phyloP scores from a whole-genome alignment of 2,329 filamentous ascomycete genomes.

The Exophiala spinifera region DNA sequence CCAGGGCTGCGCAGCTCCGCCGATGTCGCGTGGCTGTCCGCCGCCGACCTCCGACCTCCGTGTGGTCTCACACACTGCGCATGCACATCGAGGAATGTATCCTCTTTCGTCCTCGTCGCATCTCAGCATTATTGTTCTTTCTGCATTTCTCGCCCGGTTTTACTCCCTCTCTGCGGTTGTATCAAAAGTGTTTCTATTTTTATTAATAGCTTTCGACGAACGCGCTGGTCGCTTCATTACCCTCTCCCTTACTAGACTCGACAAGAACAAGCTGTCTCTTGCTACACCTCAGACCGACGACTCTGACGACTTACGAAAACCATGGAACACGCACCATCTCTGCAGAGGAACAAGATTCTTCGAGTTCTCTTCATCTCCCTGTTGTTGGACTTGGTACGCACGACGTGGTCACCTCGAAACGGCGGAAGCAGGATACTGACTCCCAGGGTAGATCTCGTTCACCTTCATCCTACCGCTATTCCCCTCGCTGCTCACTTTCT shows the following conservation, averaged over 20 bases:
- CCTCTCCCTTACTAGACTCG: neutral
- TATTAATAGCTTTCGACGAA: conserved; percentile 1
- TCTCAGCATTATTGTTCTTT: neutral
- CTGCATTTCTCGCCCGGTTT: neutral
- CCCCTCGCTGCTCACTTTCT: conserved; percentile 92
- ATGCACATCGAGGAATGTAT: neutral
- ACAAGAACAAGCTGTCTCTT: neutral
- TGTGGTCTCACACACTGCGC: no score
- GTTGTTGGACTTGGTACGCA: conserved; percentile 77
- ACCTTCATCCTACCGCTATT: conserved; percentile 98
- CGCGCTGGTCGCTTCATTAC: conserved; percentile 9
- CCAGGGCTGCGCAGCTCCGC: no score
- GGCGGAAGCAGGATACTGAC: neutral
- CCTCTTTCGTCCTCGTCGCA: neutral
- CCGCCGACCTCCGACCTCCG: no score
- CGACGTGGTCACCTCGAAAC: neutral
- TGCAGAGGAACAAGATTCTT: conserved; percentile 72
- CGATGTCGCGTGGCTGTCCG: no score
- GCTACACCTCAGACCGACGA: neutral
- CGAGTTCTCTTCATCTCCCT: conserved; percentile 86
- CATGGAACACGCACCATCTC: conserved; percentile 35
- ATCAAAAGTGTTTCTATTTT: neutral
- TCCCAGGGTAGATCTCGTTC: conserved; percentile 75
- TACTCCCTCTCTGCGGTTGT: neutral
- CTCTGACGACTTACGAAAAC: neutral